Evolutionary conservation across 495 filamentous ascomycete species (phyloP).

Genomic region (Aspergillus steynii): DNA sequence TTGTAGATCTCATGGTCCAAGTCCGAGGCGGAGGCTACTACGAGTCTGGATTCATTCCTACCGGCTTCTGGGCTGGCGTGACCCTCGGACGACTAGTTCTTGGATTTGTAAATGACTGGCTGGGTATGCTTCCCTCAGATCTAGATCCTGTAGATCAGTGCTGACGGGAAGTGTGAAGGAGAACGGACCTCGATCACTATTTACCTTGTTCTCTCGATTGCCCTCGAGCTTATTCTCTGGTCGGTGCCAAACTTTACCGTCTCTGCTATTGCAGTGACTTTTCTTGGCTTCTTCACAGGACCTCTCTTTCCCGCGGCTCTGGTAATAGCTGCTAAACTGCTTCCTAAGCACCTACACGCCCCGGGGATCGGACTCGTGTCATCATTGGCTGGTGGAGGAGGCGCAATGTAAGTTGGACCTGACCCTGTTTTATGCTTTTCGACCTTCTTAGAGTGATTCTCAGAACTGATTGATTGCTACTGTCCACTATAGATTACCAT

Average conservation of each 20-base stretch:
- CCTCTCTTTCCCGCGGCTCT: neutral
- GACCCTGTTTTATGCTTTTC: too few relatives aligned
- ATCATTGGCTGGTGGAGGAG: too few relatives aligned
- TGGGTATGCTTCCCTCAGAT: neutral
- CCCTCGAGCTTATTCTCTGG: neutral
- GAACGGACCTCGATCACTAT: neutral
- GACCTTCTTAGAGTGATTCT: too few relatives aligned
- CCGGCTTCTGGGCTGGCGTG: conserved; percentile 10
- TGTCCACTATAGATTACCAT: too few relatives aligned
- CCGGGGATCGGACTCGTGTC: too few relatives aligned
- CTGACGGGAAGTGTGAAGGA: neutral
- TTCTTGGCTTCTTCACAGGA: neutral
- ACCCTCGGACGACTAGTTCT: neutral
- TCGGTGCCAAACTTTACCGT: neutral
- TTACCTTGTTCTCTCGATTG: neutral
- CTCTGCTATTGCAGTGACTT: neutral
- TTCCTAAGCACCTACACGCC: neutral
- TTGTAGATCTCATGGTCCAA: conserved; percentile 18
- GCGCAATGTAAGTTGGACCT: too few relatives aligned
- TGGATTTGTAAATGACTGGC: neutral
- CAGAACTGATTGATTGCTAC: too few relatives aligned
- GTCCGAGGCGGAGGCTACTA: conserved; percentile 9
- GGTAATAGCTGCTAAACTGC: neutral
- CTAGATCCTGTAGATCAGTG: neutral
- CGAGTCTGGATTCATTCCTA: conserved; percentile 14